Conservation (phyloP, 2,329 filamentous ascomycete genomes). For the Colletotrichum sp. region DNA sequence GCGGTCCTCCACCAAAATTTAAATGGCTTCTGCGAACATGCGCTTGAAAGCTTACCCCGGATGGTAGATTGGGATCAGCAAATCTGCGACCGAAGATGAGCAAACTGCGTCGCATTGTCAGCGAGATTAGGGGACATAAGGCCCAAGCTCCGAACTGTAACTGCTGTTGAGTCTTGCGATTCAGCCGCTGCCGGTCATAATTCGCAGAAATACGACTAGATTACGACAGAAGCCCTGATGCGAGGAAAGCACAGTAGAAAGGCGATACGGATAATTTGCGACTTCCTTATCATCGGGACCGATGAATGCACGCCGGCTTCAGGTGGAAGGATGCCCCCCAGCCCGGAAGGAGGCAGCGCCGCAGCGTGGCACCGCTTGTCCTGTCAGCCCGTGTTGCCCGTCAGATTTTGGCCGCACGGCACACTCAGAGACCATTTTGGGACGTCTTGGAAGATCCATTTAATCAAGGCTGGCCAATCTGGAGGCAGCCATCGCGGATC, state of each 20-base stretch:
- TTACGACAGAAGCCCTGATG: not conserved
- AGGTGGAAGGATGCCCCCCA: conserved; percentile 1
- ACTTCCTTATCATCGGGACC: not conserved
- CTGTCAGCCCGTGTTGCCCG: not conserved
- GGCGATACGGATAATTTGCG: not conserved
- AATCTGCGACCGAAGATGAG: not conserved
- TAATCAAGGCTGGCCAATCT: conserved; percentile 20
- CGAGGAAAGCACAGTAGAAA: not conserved
- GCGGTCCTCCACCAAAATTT: not conserved
- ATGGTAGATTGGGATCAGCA: conserved; percentile 12
- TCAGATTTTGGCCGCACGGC: not conserved
- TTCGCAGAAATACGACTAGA: not conserved
- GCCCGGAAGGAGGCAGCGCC: not conserved
- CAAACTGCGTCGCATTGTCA: not conserved
- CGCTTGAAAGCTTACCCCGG: not conserved
- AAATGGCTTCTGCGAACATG: not conserved
- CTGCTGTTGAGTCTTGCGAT: not conserved
- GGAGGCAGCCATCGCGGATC: conserved; percentile 7
- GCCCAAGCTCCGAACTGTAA: not conserved
- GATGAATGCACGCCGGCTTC: not conserved
- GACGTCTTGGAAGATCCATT: conserved; percentile 13
- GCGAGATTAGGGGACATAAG: not conserved
- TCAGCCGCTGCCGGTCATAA: not conserved
- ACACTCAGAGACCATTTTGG: not conserved
- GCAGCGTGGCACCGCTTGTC: not conserved